phyloP scores from a whole-genome alignment of 148 eudicot species.

The Cornus controversa region DNA sequence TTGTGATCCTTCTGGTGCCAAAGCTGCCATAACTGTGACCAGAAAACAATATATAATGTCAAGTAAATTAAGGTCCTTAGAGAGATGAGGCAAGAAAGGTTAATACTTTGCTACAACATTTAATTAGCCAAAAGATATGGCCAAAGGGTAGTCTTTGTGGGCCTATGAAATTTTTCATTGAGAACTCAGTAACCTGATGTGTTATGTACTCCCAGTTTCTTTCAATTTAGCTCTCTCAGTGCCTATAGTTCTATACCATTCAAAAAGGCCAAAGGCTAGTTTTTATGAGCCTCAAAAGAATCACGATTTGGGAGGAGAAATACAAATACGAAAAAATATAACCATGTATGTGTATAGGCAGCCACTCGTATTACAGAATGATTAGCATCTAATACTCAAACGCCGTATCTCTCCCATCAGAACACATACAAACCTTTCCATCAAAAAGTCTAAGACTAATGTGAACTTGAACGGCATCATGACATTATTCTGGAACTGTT shows the following conservation, averaged over 20 bases:
- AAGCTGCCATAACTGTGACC: constrained; percentile 27
- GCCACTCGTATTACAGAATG: no score
- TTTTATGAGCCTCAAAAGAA: not conserved
- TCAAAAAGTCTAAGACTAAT: no score
- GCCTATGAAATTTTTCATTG: not conserved
- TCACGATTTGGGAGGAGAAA: no score
- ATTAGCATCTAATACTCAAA: no score
- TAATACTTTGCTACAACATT: not conserved
- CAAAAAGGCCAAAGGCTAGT: not conserved
- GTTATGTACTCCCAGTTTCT: no score
- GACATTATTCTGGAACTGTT: no score
- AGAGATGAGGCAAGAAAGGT: no score
- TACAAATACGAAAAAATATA: no score
- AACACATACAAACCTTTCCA: not conserved
- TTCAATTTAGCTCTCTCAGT: not conserved
- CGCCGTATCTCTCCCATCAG: no score
- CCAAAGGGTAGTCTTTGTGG: not conserved
- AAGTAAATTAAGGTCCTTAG: not conserved
- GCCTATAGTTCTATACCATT: not conserved
- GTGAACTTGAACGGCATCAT: no score
- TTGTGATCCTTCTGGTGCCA: constrained; percentile 30
- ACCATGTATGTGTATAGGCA: no score
- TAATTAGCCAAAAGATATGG: not conserved
- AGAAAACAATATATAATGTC: not conserved
- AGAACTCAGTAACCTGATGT: no score